phyloP scores from a whole-genome alignment of 768 basidiomycete genomes.

The Cystofilobasidium ferigula region DNA sequence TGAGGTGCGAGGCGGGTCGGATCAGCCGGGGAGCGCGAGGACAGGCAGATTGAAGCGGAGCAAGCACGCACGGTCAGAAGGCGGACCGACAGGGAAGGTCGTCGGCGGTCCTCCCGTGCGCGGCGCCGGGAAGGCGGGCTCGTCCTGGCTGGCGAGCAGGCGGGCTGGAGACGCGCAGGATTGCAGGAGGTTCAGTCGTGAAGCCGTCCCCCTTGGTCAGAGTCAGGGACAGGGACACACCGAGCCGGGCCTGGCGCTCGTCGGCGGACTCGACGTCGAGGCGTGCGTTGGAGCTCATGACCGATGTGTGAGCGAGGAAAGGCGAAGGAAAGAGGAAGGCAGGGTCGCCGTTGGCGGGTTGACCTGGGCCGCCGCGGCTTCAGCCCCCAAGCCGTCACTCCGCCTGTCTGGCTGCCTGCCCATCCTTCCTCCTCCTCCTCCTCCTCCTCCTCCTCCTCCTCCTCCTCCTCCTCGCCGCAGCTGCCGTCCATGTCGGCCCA shows the following conservation, averaged over 20 bases:
- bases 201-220: not conserved
- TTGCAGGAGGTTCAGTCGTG: not conserved
- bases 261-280: conserved; percentile 24
- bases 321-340: too few species aligned
- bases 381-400: too few species aligned
- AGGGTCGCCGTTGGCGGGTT: too few species aligned
- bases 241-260: conserved; percentile 15
- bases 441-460: not conserved
- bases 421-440: not conserved
- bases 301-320: not conserved
- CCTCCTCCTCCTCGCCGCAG: too few species aligned
- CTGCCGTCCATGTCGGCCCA: conserved; percentile 5
- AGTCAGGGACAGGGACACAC: not conserved
- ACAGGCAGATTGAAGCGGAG: not conserved
- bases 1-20: too few species aligned
- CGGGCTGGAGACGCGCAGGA: not conserved
- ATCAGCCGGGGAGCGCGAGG: too few species aligned
- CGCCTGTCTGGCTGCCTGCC: too few species aligned
- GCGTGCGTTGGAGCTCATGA: conserved; percentile 2
- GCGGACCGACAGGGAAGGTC: conserved; percentile 15
- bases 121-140: not conserved
- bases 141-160: not conserved
- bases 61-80: conserved; percentile 18
- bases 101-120: conserved; percentile 10
- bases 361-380: too few species aligned